Percentiles rank a stretch among this genome's conserved stretches.
Conservation (phyloP, 1,284 basidiomycete genomes). For the Exobasidium cylindrosporum region DNA sequence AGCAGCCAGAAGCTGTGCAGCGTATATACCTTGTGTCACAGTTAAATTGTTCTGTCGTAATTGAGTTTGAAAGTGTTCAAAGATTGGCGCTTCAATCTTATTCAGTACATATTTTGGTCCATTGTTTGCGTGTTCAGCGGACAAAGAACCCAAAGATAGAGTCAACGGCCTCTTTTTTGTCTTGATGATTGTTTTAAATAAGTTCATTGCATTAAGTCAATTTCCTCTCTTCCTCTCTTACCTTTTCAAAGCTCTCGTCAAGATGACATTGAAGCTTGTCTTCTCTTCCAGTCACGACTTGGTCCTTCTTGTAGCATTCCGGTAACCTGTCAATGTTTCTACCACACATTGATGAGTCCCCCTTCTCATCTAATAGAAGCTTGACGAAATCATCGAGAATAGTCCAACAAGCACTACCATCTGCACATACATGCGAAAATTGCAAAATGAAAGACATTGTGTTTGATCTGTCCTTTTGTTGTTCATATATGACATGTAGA, state of each 20-base stretch:
- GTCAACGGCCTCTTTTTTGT: neutral
- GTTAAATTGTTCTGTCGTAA: neutral
- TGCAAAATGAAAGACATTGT: neutral
- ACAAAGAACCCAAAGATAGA: neutral
- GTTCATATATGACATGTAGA: neutral
- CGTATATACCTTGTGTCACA: neutral
- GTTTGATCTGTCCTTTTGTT: neutral
- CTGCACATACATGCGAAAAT: neutral
- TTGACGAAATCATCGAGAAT: neutral
- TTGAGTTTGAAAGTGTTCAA: neutral
- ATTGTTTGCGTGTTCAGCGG: neutral
- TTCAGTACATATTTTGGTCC: neutral
- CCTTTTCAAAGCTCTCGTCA: neutral
- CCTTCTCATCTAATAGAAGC: neutral
- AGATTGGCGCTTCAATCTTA: neutral
- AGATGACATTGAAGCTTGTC: neutral
- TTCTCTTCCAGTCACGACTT: neutral
- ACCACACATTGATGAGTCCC: neutral
- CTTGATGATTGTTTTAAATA: too few species aligned
- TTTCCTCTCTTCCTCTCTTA: neutral
- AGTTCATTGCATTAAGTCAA: too few species aligned
- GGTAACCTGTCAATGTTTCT: neutral
- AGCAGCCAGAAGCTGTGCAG: neutral
- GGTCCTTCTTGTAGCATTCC: neutral
- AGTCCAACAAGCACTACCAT: neutral